Evolutionary conservation across 2,329 filamentous ascomycete species (phyloP).

Genomic region (Penicillium brevicompactum): DNA sequence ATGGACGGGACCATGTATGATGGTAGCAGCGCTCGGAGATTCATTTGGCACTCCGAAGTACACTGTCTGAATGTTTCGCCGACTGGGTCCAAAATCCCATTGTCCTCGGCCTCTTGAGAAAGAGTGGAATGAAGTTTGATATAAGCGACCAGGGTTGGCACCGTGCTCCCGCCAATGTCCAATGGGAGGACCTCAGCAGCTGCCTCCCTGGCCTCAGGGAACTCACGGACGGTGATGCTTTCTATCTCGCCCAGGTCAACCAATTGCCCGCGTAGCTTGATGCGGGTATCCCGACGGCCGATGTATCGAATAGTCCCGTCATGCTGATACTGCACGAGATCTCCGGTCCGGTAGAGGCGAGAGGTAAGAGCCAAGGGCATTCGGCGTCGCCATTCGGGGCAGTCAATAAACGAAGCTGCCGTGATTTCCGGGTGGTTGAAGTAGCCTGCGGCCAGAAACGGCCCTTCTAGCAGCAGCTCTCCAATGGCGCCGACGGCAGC

Average conservation of each 20-base stretch:
- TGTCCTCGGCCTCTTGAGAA: not conserved
- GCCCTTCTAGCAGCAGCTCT: conserved; percentile 26
- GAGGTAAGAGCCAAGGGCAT: conserved; percentile 39
- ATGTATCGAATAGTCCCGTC: conserved; percentile 38
- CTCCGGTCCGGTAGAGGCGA: conserved; percentile 34
- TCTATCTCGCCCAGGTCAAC: conserved; percentile 57
- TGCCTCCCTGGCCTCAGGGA: not conserved
- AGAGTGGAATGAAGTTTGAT: not conserved
- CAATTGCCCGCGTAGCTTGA: conserved; percentile 52
- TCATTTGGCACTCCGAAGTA: not conserved
- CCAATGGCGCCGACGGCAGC: not conserved
- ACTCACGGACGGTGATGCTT: conserved; percentile 21
- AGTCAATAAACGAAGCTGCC: conserved; percentile 21
- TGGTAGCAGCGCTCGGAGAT: not conserved
- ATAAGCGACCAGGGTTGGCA: not conserved
- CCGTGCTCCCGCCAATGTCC: not conserved
- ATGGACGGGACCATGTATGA: not conserved
- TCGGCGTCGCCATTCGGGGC: conserved; percentile 7
- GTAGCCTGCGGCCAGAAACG: conserved; percentile 25
- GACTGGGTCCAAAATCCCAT: not conserved
- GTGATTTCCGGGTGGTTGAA: conserved; percentile 35
- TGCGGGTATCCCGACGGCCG: conserved; percentile 54
- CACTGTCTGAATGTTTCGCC: not conserved
- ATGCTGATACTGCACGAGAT: conserved; percentile 16
- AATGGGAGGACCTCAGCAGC: not conserved